These are phyloP conservation scores for Chrysosporium queenslandicum DNA, from an alignment of 2,329 filamentous ascomycete species.

Conservation along the genomic window DNA sequence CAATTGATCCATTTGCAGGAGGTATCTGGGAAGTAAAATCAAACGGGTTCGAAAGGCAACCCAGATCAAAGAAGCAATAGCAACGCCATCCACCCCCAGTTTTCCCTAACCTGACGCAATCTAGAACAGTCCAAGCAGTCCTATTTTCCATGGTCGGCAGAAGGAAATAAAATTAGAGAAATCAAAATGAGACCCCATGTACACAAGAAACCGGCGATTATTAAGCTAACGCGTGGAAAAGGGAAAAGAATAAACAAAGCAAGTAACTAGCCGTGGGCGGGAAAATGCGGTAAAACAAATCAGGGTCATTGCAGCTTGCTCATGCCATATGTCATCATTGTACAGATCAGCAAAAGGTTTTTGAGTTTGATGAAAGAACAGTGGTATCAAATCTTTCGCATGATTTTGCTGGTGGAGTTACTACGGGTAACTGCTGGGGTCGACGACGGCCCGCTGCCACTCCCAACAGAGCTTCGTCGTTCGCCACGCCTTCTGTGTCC, in stretches of 20 bases:
- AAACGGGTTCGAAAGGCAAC: neutral
- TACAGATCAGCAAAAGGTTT: slow-evolving; percentile 11
- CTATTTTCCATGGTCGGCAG: slow-evolving; percentile 19
- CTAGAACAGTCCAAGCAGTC: slow-evolving; percentile 26
- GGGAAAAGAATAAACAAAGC: slow-evolving; percentile 14
- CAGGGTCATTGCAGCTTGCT: slow-evolving; percentile 12
- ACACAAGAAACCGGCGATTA: slow-evolving; percentile 28
- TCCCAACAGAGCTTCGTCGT: slow-evolving; percentile 31
- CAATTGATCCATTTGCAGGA: slow-evolving; percentile 7
- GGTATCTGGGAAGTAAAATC: slow-evolving; percentile 4
- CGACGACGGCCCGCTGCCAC: slow-evolving; percentile 25
- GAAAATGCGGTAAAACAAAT: slow-evolving; percentile 14
- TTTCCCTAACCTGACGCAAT: slow-evolving; percentile 37
- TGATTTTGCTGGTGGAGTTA: slow-evolving; percentile 29
- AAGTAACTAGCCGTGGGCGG: slow-evolving; percentile 19
- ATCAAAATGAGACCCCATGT: slow-evolving; percentile 31
- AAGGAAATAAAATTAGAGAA: slow-evolving; percentile 20
- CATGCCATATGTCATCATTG: slow-evolving; percentile 11
- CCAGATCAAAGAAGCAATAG: slow-evolving; percentile 18
- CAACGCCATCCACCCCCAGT: slow-evolving; percentile 37
- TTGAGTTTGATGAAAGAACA: slow-evolving; percentile 9
- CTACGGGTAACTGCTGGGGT: slow-evolving; percentile 32
- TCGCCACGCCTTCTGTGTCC: slow-evolving; percentile 33
- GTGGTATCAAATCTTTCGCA: slow-evolving; percentile 11
- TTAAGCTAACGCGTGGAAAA: slow-evolving; percentile 6